Evolutionary conservation across 177 flowering plant species (phyloP).

Genomic region (Vitis hybrid): DNA sequence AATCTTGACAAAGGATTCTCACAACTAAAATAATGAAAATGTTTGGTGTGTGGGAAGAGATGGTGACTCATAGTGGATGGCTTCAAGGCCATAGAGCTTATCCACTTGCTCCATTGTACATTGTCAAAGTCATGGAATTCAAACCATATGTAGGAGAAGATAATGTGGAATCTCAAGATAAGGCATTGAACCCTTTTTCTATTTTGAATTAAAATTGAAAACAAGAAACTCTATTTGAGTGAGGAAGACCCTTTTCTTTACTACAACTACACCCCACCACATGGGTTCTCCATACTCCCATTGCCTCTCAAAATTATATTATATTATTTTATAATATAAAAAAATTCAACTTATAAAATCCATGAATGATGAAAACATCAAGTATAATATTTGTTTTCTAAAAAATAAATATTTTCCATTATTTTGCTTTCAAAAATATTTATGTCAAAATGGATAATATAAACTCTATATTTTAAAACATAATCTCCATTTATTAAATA

Average conservation of each 20-base stretch:
- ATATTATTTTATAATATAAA: too few species aligned
- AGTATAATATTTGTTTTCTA: too few species aligned
- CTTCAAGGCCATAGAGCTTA: constrained; percentile 32
- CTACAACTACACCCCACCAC: background rate
- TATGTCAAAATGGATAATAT: too few species aligned
- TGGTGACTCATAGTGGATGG: constrained; percentile 39
- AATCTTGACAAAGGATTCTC: background rate
- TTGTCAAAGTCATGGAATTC: constrained; percentile 7
- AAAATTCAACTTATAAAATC: too few species aligned
- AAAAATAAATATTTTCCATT: too few species aligned
- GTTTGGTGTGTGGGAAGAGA: background rate
- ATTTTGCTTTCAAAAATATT: too few species aligned
- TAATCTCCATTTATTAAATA: too few species aligned
- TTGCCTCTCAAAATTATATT: too few species aligned
- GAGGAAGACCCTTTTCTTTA: background rate
- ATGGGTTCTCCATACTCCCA: too few species aligned
- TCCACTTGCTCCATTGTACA: constrained; percentile 22
- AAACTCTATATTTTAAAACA: too few species aligned
- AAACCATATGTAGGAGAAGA: constrained; percentile 23
- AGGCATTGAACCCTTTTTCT: constrained; percentile 3
- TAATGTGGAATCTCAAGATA: constrained; percentile 39
- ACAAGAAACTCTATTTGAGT: constrained; percentile 4
- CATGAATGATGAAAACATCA: too few species aligned
- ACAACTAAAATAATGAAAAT: too few species aligned
- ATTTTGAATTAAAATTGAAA: background rate